Conservation (phyloP, 352 stramenopile species). For the Pythium apleroticum region DNA sequence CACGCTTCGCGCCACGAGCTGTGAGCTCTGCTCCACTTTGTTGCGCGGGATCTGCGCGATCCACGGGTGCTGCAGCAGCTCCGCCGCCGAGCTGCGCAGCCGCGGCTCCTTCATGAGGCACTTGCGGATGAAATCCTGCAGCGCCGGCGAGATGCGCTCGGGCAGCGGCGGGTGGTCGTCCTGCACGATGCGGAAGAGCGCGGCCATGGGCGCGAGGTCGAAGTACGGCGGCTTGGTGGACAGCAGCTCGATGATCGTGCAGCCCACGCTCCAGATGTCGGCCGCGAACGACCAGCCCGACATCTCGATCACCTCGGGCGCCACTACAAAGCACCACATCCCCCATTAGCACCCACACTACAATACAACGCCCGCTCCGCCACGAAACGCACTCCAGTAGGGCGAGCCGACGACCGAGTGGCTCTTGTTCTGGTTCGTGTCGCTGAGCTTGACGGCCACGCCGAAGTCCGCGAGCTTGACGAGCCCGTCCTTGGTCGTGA, state of each 20-base stretch:
- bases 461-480: conserved; percentile 94
- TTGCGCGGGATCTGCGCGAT: conserved; percentile 87
- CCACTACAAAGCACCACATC: conserved; percentile 55
- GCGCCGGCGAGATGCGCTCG: conserved; percentile 83
- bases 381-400: conserved; percentile 87
- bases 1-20: conserved; percentile 73
- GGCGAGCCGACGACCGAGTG: conserved; percentile 92
- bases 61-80: conserved; percentile 90
- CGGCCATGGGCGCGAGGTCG: conserved; percentile 88
- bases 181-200: conserved; percentile 92
- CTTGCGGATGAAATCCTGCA: conserved; percentile 93
- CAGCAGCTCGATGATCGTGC: conserved; percentile 94
- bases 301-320: conserved; percentile 96
- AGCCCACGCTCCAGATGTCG: conserved; percentile 95
- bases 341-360: not conserved
- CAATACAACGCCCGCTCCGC: too few species aligned
- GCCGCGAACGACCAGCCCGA: conserved; percentile 88
- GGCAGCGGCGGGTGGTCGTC: conserved; percentile 91
- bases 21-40: conserved; percentile 87
- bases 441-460: conserved; percentile 88
- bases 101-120: conserved; percentile 92
- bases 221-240: conserved; percentile 94
- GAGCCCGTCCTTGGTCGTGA: conserved; percentile 90
- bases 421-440: conserved; percentile 73
- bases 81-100: conserved; percentile 72